phyloP scores from a whole-genome alignment of 306 rosid species.

The Fagus crenata region DNA sequence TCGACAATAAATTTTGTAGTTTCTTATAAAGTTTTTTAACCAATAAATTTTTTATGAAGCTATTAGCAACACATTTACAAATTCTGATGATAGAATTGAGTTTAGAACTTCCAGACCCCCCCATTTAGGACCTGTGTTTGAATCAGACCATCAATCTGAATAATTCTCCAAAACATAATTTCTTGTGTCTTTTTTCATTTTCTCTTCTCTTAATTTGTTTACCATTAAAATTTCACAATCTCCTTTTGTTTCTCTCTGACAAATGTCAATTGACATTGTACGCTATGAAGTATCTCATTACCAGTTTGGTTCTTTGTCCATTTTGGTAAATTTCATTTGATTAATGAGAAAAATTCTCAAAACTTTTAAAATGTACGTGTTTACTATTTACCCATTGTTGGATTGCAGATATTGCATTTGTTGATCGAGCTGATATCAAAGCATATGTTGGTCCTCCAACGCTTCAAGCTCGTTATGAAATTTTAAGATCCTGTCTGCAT shows the following conservation, averaged over 20 bases:
- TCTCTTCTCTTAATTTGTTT: conserved; percentile 4
- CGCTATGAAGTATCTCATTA: neutral
- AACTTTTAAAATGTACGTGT: neutral
- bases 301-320: neutral
- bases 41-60: too few species aligned
- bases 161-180: neutral
- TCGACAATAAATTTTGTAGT: too few species aligned
- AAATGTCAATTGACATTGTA: neutral
- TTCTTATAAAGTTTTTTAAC: too few species aligned
- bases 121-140: too few species aligned
- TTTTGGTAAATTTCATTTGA: neutral
- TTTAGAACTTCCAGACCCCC: too few species aligned
- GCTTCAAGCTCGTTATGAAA: conserved; percentile 91
- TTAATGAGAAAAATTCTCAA: neutral
- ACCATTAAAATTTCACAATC: neutral
- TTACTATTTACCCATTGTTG: conserved; percentile 19
- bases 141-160: too few species aligned
- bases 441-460: conserved; percentile 99
- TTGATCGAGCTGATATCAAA: conserved; percentile 96
- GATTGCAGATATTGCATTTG: conserved; percentile 88
- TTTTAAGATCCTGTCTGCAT: too few species aligned
- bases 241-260: neutral
- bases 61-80: too few species aligned
- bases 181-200: neutral
- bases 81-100: too few species aligned